Percentiles rank a stretch among this genome's conserved stretches.
Evolutionary conservation across 2,329 filamentous ascomycete genomes (phyloP).

Genomic region (Bipolaris sorokiniana): DNA sequence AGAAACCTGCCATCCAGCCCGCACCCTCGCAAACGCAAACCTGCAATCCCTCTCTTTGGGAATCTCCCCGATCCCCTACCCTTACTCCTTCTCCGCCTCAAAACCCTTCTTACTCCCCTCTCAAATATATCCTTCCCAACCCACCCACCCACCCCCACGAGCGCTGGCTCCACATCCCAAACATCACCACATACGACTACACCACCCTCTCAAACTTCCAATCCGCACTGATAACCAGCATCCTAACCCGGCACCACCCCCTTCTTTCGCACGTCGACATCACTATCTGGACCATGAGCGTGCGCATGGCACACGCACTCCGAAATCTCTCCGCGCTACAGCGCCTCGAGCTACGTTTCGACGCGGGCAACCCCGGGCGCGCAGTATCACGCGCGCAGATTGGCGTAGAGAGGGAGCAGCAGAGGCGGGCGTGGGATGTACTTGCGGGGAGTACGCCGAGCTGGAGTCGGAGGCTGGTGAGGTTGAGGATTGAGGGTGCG

Average conservation of each 20-base stretch:
- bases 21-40: slow-evolving; percentile 38
- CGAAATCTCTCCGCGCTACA: slow-evolving; percentile 27
- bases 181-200: slow-evolving; percentile 27
- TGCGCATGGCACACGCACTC: slow-evolving; percentile 33
- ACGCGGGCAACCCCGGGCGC: slow-evolving; percentile 24
- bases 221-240: slow-evolving; percentile 31
- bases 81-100: slow-evolving; percentile 52
- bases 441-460: slow-evolving; percentile 7
- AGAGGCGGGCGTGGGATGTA: slow-evolving; percentile 28
- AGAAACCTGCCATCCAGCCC: slow-evolving; percentile 36
- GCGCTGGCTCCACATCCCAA: slow-evolving; percentile 5
- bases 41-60: slow-evolving; percentile 74
- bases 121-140: too few relatives aligned
- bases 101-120: neutral
- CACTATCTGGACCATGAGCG: slow-evolving; percentile 36
- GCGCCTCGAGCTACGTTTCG: slow-evolving; percentile 33
- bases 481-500: slow-evolving; percentile 31
- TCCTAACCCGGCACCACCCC: slow-evolving; percentile 34
- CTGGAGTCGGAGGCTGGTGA: slow-evolving; percentile 26
- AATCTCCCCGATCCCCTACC: slow-evolving; percentile 63
- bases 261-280: slow-evolving; percentile 38
- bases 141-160: neutral
- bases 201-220: slow-evolving; percentile 38
- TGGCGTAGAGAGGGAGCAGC: slow-evolving; percentile 13
- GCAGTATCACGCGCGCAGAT: slow-evolving; percentile 17